A percentile compares a stretch with the other conserved stretches of the same genome.
Conservation (phyloP, 176 grass and related monocot species). For the Oryza officinalis region DNA sequence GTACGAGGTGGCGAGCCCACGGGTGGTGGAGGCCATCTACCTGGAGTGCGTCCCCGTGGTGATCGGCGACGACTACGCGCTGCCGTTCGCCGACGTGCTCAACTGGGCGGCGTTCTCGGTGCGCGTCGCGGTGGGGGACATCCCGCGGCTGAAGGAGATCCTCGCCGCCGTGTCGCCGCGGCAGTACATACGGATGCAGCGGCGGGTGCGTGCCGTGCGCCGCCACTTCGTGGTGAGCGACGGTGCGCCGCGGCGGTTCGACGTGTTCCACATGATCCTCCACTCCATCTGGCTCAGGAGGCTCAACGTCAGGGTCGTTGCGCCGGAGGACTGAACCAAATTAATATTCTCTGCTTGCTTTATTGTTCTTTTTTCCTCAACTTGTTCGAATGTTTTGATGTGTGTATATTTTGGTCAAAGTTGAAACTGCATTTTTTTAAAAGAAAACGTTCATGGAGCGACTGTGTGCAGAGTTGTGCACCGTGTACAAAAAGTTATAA, state of each 20-base stretch:
- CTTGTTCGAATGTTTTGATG: too few species aligned
- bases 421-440: too few species aligned
- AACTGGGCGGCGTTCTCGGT: slow-evolving; percentile 84
- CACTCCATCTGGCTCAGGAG: slow-evolving; percentile 91
- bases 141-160: slow-evolving; percentile 60
- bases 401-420: too few species aligned
- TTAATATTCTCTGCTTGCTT: too few species aligned
- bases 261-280: slow-evolving; percentile 84
- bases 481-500: neutral
- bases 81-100: slow-evolving; percentile 80
- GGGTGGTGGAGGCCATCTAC: slow-evolving; percentile 83
- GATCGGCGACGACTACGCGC: slow-evolving; percentile 66
- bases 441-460: too few species aligned
- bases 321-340: neutral
- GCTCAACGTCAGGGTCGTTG: slow-evolving; percentile 56
- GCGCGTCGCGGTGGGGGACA: slow-evolving; percentile 54
- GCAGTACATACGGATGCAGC: slow-evolving; percentile 81
- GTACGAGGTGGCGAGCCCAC: slow-evolving; percentile 89
- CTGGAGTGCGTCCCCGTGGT: slow-evolving; percentile 88
- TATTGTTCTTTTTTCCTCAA: too few species aligned
- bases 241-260: slow-evolving; percentile 50
- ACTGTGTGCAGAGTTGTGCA: neutral
- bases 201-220: slow-evolving; percentile 46
- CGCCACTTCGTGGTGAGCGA: slow-evolving; percentile 77
- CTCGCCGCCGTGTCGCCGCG: slow-evolving; percentile 55